Conservation (phyloP, 1,139 yeast genomes). For the Petasospora fabianii region DNA sequence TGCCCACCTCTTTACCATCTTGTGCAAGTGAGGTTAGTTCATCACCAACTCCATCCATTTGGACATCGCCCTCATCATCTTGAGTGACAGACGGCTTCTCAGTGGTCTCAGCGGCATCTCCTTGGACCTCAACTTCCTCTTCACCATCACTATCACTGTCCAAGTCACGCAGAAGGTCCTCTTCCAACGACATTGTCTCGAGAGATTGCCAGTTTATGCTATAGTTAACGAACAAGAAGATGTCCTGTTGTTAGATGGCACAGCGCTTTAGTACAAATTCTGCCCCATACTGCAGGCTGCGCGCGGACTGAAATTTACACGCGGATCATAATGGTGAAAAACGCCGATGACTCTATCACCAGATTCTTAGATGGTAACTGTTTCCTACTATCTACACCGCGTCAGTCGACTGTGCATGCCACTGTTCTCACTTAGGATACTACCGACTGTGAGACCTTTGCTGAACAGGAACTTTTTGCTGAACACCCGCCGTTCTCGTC, state of each 20-base stretch:
- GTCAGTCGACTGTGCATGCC: slow-evolving; percentile 8
- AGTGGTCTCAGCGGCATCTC: slow-evolving; percentile 1
- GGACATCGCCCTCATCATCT: slow-evolving; percentile 9
- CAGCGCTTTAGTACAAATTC: too few relatives aligned
- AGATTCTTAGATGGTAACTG: not conserved
- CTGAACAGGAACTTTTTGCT: slow-evolving; percentile 6
- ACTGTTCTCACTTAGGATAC: slow-evolving; percentile 8
- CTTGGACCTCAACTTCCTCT: slow-evolving; percentile 5
- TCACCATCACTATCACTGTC: slow-evolving; percentile 28
- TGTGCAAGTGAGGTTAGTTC: not conserved
- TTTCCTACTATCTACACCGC: not conserved
- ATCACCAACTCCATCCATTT: slow-evolving; percentile 8
- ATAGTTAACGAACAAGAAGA: too few relatives aligned
- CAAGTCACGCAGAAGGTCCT: slow-evolving; percentile 31
- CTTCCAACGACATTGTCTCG: slow-evolving; percentile 22
- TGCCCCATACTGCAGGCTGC: too few relatives aligned
- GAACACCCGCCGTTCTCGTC: slow-evolving; percentile 9
- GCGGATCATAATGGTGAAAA: too few relatives aligned
- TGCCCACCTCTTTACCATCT: slow-evolving; percentile 9
- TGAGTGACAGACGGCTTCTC: not conserved
- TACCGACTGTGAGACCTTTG: slow-evolving; percentile 8
- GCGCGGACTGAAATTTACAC: slow-evolving; percentile 6
- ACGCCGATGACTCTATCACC: not conserved
- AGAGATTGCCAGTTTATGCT: not conserved
- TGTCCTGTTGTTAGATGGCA: too few relatives aligned